Evolutionary conservation across 2,329 filamentous ascomycete genomes (phyloP).

Genomic region (Onygenales sp.): DNA sequence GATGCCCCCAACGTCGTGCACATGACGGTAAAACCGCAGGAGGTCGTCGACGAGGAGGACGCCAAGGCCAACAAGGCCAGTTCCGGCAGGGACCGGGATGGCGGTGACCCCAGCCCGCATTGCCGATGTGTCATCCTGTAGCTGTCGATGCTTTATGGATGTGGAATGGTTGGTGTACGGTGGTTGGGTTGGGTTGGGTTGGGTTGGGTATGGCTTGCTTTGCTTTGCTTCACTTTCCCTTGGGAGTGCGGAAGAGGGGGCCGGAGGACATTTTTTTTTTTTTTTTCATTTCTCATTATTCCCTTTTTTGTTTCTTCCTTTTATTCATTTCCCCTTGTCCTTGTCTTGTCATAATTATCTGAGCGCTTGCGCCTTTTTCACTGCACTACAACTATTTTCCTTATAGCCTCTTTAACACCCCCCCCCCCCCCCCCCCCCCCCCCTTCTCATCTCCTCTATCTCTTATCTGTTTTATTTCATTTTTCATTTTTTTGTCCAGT

Average conservation of each 20-base stretch:
- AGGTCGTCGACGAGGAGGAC: slow-evolving; percentile 71
- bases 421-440: background rate
- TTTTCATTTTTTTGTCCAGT: slow-evolving; percentile 4
- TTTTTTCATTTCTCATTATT: background rate
- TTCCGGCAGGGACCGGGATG: slow-evolving; percentile 42
- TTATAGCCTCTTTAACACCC: background rate
- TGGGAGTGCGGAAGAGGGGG: background rate
- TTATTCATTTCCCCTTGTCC: background rate
- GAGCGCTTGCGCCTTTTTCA: too few species aligned
- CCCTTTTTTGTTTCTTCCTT: background rate
- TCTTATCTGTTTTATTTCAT: background rate
- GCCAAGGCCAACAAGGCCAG: slow-evolving; percentile 55
- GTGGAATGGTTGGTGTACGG: background rate
- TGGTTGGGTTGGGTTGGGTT: background rate
- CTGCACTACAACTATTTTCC: background rate
- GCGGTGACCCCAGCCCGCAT: slow-evolving; percentile 47
- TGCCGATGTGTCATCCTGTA: slow-evolving; percentile 58
- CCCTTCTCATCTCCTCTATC: too few species aligned
- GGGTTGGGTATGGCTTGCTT: background rate
- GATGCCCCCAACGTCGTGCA: slow-evolving; percentile 79
- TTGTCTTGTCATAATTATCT: background rate
- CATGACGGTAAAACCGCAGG: slow-evolving; percentile 83
- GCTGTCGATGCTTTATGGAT: slow-evolving; percentile 5
- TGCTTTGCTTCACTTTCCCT: background rate
- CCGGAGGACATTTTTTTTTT: background rate